These are phyloP conservation scores for Dipteronia dyeriana DNA, from an alignment of 345 rosid species.

Conservation along the genomic window DNA sequence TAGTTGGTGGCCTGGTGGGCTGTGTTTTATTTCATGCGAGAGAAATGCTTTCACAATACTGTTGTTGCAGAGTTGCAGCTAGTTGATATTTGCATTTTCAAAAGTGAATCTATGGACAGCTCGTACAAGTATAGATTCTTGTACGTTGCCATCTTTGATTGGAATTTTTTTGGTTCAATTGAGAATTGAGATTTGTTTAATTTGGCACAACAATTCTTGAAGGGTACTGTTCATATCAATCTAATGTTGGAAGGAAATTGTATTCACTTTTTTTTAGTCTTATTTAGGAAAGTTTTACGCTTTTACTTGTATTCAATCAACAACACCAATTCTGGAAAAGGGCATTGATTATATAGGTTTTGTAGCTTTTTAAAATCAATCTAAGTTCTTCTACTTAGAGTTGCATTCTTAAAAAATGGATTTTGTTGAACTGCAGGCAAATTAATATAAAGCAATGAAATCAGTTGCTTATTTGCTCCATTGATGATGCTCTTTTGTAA, in stretches of 20 bases:
- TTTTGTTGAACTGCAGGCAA: conserved; percentile 25
- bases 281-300: neutral
- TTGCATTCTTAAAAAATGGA: neutral
- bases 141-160: neutral
- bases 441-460: conserved; percentile 6
- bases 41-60: neutral
- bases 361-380: neutral
- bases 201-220: neutral
- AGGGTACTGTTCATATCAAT: neutral
- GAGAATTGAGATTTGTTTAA: neutral
- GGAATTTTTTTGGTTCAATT: neutral
- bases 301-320: neutral
- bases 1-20: neutral
- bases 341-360: conserved; percentile 1
- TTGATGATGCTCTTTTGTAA: conserved; percentile 35
- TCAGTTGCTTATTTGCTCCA: neutral
- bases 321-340: neutral
- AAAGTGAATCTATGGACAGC: neutral
- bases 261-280: neutral
- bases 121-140: neutral
- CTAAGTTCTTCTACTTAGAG: neutral
- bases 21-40: neutral
- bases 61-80: neutral
- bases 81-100: neutral
- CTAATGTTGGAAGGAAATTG: neutral